phyloP scores from a whole-genome alignment of 495 filamentous ascomycete species.

The Penicillium simplicissimum region DNA sequence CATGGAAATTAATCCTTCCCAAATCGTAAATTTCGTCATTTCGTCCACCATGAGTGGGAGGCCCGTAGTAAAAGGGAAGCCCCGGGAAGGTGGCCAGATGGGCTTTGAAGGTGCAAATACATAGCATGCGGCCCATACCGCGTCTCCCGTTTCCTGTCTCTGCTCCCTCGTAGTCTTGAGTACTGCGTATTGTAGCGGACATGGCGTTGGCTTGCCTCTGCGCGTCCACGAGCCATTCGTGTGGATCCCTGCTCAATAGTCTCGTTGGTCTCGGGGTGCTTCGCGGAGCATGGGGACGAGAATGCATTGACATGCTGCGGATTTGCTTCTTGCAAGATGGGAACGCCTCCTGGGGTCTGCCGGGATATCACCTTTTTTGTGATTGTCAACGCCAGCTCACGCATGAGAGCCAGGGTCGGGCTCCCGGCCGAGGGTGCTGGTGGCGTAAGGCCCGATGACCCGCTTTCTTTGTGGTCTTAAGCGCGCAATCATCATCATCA shows the following conservation, averaged over 20 bases:
- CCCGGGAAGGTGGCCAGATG: background rate
- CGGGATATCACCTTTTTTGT: constrained; percentile 1
- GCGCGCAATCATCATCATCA: constrained; percentile 15
- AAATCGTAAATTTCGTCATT: background rate
- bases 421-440: constrained; percentile 1
- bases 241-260: background rate
- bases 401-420: constrained; percentile 3
- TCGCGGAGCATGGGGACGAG: background rate
- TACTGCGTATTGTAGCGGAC: background rate
- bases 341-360: background rate
- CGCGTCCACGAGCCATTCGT: background rate
- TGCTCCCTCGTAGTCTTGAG: background rate
- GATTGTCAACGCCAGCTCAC: constrained; percentile 1
- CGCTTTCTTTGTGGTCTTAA: constrained; percentile 4
- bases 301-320: constrained; percentile 1
- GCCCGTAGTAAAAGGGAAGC: background rate
- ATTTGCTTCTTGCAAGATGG: background rate
- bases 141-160: background rate
- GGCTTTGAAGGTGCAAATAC: background rate
- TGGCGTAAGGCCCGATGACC: constrained; percentile 10
- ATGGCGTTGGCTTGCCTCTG: background rate
- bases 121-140: background rate
- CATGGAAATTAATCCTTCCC: background rate
- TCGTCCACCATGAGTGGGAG: background rate
- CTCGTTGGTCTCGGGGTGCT: background rate